phyloP scores from a whole-genome alignment of 371 early-diverging fungal genomes.

The Mortierella sp. region DNA sequence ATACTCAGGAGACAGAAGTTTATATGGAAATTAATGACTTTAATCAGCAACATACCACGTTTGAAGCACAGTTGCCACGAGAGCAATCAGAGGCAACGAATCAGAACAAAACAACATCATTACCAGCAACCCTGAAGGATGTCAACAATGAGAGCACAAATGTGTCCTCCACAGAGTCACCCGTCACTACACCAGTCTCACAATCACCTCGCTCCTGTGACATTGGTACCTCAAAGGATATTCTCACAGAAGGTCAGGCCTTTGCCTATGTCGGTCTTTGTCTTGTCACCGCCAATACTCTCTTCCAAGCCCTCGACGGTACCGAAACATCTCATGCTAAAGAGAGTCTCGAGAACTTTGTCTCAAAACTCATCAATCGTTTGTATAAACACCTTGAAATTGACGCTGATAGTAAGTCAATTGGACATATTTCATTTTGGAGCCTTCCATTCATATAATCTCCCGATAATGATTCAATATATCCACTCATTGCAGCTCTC shows the following conservation, averaged over 20 bases:
- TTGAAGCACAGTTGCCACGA: slow-evolving; percentile 9
- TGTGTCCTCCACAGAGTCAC: neutral
- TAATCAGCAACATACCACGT: neutral
- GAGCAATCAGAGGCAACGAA: slow-evolving; percentile 16
- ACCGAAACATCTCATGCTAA: slow-evolving; percentile 49
- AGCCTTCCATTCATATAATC: slow-evolving; percentile 31
- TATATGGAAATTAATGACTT: neutral
- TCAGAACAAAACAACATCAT: slow-evolving; percentile 8
- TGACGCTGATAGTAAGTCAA: slow-evolving; percentile 47
- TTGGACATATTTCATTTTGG: slow-evolving; percentile 3
- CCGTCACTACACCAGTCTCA: slow-evolving; percentile 1
- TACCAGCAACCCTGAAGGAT: neutral
- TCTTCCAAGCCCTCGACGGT: slow-evolving; percentile 53
- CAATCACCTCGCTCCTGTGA: slow-evolving; percentile 18
- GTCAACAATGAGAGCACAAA: slow-evolving; percentile 15
- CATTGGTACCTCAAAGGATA: slow-evolving; percentile 51
- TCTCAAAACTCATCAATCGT: slow-evolving; percentile 52
- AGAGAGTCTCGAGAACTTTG: slow-evolving; percentile 50
- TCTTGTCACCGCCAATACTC: slow-evolving; percentile 49
- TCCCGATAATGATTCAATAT: neutral
- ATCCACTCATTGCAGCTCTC: neutral
- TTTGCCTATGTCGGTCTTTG: slow-evolving; percentile 56
- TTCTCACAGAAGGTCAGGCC: slow-evolving; percentile 48
- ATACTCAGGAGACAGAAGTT: slow-evolving; percentile 10
- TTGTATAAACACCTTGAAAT: slow-evolving; percentile 48